Percentiles rank a stretch among this genome's conserved stretches.
phyloP scores from a whole-genome alignment of 2,329 filamentous ascomycete genomes.

The Calonectria pauciramosa region DNA sequence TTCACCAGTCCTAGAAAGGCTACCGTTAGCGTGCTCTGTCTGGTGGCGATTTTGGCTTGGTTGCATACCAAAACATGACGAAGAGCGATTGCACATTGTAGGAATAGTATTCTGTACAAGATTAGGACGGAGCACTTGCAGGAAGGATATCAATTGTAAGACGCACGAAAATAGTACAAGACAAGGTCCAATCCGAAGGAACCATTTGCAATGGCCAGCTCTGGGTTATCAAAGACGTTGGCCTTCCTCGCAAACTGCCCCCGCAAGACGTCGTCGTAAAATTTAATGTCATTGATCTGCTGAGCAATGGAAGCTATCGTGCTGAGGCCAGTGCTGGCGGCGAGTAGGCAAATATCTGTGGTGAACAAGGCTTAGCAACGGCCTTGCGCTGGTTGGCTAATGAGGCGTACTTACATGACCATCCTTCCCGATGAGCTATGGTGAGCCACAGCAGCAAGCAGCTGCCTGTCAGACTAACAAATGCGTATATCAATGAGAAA shows the following conservation, averaged over 20 bases:
- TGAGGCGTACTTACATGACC: neutral
- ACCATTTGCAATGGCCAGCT: neutral
- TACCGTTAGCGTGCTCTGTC: neutral
- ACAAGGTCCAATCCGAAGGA: neutral
- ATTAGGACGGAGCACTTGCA: neutral
- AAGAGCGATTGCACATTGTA: neutral
- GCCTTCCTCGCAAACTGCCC: neutral
- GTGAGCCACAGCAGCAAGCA: neutral
- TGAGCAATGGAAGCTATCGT: neutral
- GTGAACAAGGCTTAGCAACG: neutral
- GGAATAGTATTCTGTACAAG: neutral
- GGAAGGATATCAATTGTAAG: neutral
- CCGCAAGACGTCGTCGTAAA: neutral
- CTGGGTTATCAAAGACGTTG: neutral
- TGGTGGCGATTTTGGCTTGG: neutral
- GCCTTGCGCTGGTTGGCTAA: neutral
- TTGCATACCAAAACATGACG: conserved; percentile 8
- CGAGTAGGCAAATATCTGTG: neutral
- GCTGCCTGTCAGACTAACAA: neutral
- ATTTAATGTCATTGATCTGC: neutral
- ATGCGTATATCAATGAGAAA: neutral
- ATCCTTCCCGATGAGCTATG: neutral
- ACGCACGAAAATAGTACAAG: neutral
- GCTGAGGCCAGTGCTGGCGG: neutral
- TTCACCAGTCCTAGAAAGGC: neutral